Evolutionary conservation across 108 stramenopile species (phyloP).

Genomic region (Schizochytrium sp.): DNA sequence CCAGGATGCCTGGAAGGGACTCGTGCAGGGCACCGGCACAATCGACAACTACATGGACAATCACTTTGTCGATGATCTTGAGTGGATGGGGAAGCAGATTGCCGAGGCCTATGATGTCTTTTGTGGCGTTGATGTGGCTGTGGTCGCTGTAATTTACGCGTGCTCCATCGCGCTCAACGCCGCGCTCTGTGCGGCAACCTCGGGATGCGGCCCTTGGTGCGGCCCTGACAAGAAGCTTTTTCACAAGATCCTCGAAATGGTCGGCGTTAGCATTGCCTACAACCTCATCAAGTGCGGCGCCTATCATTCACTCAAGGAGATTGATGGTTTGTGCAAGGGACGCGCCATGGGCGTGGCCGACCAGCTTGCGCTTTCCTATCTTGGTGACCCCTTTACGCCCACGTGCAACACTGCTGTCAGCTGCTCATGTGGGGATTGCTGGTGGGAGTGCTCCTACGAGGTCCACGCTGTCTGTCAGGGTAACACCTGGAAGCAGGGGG

Average conservation of each 20-base stretch:
- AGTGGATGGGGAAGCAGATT: neutral
- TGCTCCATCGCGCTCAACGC: neutral
- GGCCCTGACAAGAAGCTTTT: neutral
- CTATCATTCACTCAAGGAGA: neutral
- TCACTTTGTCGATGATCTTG: neutral
- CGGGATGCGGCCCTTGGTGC: neutral
- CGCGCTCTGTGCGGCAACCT: neutral
- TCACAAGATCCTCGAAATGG: neutral
- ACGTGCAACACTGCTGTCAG: neutral
- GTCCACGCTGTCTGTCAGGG: neutral
- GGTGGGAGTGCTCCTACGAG: neutral
- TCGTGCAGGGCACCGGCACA: neutral
- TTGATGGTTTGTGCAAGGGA: neutral
- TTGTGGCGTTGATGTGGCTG: neutral
- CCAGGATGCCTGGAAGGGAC: neutral
- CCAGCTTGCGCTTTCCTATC: neutral
- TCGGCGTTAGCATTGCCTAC: neutral
- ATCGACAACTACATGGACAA: neutral
- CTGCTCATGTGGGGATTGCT: neutral
- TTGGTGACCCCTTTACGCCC: neutral
- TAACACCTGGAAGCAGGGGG: neutral
- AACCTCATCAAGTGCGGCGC: neutral
- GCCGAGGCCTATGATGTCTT: neutral
- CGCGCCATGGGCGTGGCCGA: neutral
- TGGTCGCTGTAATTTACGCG: neutral